A percentile compares a stretch with the other conserved stretches of the same genome.
These are phyloP conservation scores for Vitis cinerea DNA, from an alignment of 164 flowering plant species.

Conservation along the genomic window DNA sequence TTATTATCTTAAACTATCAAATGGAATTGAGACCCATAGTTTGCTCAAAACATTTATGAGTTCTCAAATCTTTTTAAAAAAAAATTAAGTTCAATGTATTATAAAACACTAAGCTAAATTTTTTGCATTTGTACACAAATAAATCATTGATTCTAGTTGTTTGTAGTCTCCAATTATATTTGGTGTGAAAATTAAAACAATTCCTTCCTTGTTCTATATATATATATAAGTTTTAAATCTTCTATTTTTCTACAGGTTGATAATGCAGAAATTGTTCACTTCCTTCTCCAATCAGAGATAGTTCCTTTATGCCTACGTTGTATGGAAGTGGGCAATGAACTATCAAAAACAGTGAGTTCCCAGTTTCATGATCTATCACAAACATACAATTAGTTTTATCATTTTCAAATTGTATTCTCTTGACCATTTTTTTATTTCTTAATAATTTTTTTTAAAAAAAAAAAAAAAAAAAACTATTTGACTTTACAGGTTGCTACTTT, in stretches of 20 bases:
- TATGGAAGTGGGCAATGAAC: constrained; percentile 23
- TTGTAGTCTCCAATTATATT: background rate
- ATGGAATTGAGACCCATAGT: too few species aligned
- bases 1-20: too few species aligned
- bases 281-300: constrained; percentile 21
- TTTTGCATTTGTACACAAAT: too few species aligned
- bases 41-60: too few species aligned
- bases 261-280: constrained; percentile 12
- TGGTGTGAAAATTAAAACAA: too few species aligned
- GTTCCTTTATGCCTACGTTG: constrained; percentile 21
- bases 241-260: constrained; percentile 13
- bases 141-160: too few species aligned
- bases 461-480: background rate
- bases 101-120: too few species aligned
- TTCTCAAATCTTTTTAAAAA: too few species aligned
- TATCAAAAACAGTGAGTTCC: constrained; percentile 28
- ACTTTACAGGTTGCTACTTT: constrained; percentile 33
- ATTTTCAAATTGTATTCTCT: background rate
- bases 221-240: background rate
- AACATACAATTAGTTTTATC: background rate
- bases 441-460: background rate
- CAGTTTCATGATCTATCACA: background rate
- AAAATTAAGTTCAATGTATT: too few species aligned
- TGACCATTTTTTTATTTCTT: background rate
- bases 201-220: too few species aligned